These are phyloP conservation scores for Colletotrichum liriopes DNA, from an alignment of 2,329 filamentous ascomycete genomes.

Conservation along the genomic window DNA sequence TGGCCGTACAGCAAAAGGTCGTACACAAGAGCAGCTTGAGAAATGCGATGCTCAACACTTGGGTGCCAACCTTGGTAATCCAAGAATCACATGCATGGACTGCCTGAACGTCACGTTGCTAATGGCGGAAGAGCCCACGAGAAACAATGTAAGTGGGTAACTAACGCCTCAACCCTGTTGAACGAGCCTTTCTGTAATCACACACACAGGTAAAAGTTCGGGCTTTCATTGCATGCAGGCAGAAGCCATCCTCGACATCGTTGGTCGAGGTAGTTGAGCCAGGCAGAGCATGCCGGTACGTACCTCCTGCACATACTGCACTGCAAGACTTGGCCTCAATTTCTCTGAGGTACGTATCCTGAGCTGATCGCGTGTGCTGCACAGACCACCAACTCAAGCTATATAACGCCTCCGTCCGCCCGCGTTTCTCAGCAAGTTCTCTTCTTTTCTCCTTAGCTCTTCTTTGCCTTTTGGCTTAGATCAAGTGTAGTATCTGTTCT, in stretches of 20 bases:
- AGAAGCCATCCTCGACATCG: not conserved
- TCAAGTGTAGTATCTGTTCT: slow-evolving; percentile 88
- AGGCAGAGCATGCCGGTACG: not conserved
- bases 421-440: slow-evolving; percentile 48
- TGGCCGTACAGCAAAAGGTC: not conserved
- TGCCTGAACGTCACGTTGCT: not conserved
- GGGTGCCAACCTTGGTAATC: not conserved
- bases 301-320: not conserved
- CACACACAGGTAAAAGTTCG: too few relatives aligned
- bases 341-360: slow-evolving; percentile 16
- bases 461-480: slow-evolving; percentile 68
- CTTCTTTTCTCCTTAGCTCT: slow-evolving; percentile 50
- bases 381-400: slow-evolving; percentile 9
- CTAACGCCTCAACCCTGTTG: too few relatives aligned
- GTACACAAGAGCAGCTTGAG: not conserved
- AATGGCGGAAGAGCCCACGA: not conserved
- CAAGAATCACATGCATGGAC: not conserved
- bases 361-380: slow-evolving; percentile 10
- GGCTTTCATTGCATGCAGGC: not conserved
- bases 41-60: not conserved
- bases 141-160: not conserved
- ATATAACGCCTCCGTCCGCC: slow-evolving; percentile 10
- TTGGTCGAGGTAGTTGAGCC: not conserved
- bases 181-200: not conserved
- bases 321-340: slow-evolving; percentile 8